Conservation (phyloP, 2,329 filamentous ascomycete genomes). For the Venturia asperata region DNA sequence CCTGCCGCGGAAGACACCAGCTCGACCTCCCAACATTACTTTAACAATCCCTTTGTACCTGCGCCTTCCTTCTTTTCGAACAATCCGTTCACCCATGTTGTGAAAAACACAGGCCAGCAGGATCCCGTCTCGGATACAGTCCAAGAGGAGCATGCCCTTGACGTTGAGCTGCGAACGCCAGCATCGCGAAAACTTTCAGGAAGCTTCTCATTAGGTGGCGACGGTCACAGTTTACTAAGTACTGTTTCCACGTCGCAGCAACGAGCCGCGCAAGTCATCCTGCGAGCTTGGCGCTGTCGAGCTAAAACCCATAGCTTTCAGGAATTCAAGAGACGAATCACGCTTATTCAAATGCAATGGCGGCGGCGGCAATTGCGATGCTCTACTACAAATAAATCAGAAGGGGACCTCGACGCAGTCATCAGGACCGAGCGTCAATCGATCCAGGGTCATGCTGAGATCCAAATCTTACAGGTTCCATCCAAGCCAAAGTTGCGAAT, state of each 20-base stretch:
- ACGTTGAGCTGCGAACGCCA: background rate
- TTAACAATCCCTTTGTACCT: constrained; percentile 15
- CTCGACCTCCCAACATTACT: background rate
- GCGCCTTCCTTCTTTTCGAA: constrained; percentile 1
- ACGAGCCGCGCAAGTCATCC: constrained; percentile 31
- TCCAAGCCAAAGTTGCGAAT: constrained; percentile 32
- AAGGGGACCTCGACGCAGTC: background rate
- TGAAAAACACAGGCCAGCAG: background rate
- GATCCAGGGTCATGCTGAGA: constrained; percentile 26
- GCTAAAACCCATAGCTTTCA: constrained; percentile 27
- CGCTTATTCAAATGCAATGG: constrained; percentile 34
- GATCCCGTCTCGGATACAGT: constrained; percentile 11
- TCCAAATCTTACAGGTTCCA: constrained; percentile 29
- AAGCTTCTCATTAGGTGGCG: background rate
- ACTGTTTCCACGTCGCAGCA: constrained; percentile 20
- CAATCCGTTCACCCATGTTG: constrained; percentile 4
- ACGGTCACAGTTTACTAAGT: constrained; percentile 21
- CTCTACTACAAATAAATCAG: background rate
- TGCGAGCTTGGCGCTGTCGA: constrained; percentile 32
- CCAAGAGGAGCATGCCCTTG: constrained; percentile 4
- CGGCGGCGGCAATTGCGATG: constrained; percentile 21
- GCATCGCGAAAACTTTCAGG: constrained; percentile 7
- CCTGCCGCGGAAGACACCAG: background rate
- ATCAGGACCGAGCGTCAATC: background rate
- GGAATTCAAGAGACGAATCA: constrained; percentile 35